Base-by-base conservation (phyloP, 305 asterid genomes). In the Fraxinus latifolia region DNA sequence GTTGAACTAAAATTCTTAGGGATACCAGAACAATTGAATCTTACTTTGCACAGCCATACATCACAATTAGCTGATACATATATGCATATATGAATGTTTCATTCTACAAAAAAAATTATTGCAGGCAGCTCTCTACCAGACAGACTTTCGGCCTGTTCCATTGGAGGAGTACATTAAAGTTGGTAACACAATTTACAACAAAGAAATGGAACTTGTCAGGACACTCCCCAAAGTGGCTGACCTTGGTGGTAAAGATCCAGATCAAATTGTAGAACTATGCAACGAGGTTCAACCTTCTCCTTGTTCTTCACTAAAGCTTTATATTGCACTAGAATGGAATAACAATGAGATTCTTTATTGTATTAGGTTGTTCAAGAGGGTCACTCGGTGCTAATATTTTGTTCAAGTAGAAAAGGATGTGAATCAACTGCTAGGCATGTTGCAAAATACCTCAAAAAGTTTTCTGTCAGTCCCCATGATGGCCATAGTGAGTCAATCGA, bases 341-440 rank as follows among this genome's bases (percentile, higher is more conserved):
- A 79, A 75, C 19, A 78, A 5, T 42, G 79, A 82, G 77, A 86
- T 7, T 32, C 72, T 83, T 82, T 86, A 86, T 85, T 70, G 36
- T 76, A 74, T 79, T 86, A 95, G 98, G 95, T 96, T 89, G 99
- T 96, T 83, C 99, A 91, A 91, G 99, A 96, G 80, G 98, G 98
- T 83, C 96, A 96, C 91, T 96, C 98, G 7, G 99, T 96, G 84
- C 92, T 96, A 60, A 92, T 96, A 83, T 96, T 96, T 87, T 96
- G 99, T 86, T 92, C 99, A 79, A 96, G 98, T 82, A 92, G 98
- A 53, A 96, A 93, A 92, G 99, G 99, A 76, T 96, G 99, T 83
- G 99, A 96, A 88, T 89, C 99, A 85, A 93, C 99, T 73, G 98
- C 99, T 50, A 92, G 89, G 87, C 99, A 96, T 91, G 92, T 94